phyloP scores from a whole-genome alignment of 768 basidiomycete genomes.

The Ephemerocybe angulata region DNA sequence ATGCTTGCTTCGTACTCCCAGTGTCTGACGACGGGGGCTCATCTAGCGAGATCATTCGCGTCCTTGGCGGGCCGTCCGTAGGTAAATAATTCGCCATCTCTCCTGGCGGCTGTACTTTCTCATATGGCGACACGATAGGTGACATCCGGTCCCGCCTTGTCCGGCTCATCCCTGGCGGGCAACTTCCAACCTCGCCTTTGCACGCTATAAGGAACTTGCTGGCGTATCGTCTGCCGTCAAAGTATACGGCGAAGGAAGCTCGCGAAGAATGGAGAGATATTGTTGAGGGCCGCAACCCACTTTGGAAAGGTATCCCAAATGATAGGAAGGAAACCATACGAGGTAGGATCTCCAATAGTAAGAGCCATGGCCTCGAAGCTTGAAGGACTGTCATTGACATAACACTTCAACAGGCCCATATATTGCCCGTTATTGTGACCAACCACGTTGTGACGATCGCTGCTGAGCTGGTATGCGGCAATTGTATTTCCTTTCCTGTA shows the following conservation, averaged over 20 bases:
- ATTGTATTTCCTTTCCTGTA: conserved; percentile 3
- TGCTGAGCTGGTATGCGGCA: conserved; percentile 69
- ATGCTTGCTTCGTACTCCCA: conserved; percentile 80
- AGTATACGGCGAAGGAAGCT: conserved; percentile 67
- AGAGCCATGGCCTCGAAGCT: conserved; percentile 3
- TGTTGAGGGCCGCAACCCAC: conserved; percentile 75
- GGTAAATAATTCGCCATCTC: conserved; percentile 36
- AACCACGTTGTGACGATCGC: conserved; percentile 96
- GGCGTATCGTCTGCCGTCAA: conserved; percentile 71
- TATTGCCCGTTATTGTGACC: conserved; percentile 88
- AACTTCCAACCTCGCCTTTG: conserved; percentile 51
- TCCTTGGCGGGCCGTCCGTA: conserved; percentile 82
- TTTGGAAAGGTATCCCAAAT: conserved; percentile 84
- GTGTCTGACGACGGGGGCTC: conserved; percentile 96
- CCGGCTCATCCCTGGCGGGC: conserved; percentile 73
- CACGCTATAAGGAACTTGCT: conserved; percentile 75
- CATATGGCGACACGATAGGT: conserved; percentile 38
- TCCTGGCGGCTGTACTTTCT: background rate
- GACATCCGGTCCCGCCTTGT: conserved; percentile 88
- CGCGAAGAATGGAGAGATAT: conserved; percentile 91
- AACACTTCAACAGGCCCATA: conserved; percentile 50
- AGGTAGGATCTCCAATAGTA: conserved; percentile 81
- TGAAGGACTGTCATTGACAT: background rate
- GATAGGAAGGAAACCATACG: conserved; percentile 91
- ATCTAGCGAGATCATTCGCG: conserved; percentile 90